Evolutionary conservation across 2,329 filamentous ascomycete species (phyloP), one percentile per base, ranked within the genome.

Genomic region (Arachnopeziza araneosa): DNA sequence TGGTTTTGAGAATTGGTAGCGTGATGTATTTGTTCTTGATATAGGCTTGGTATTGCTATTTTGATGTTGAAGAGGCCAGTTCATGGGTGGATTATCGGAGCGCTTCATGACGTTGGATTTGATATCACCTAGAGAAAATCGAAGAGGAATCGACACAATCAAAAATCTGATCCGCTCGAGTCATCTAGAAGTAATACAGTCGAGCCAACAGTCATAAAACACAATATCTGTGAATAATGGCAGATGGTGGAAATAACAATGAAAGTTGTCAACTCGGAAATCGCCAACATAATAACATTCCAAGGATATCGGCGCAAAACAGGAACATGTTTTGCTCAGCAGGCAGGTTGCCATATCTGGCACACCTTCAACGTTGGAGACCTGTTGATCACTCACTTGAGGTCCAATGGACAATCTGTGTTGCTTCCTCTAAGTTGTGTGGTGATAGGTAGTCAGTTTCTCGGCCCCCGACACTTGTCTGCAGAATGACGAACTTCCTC

Each of bases 71-170:
- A 63, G 54, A 24, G 61, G 53, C 2, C 48, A 54, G 54, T 50
- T 23, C 50, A 63, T 58, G 26, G 63, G 61, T 23, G 64, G 57
- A 24, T 60, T 65, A 50, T 62, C 59, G 30, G 61, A 64, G 49
- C 62, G 60, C 14, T 26, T 55, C 63, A 67, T 66, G 36, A 32
- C n/a, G 36, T 44, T 44, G 3, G 21, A 44, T 58, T 7, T 44
- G 36, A 4, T 44, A 30, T 44, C 17, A 14, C 36, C 10, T 6
- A 44, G 4, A 8, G 36, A 44, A 12, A 19, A 14, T 44, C 17
- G 10, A 44, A 6, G 36, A 44, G 17, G 17, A 30, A 30, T 30
- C 4, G 26, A 30, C 9, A 44, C 3, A 44, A 14, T 19, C 17
- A 44, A 44, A 44, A 19, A 19, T 44, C 4, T 44, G 3, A 3